phyloP scores from a whole-genome alignment of 2,329 filamentous ascomycete genomes.

The Penicillium hesseltinei region DNA sequence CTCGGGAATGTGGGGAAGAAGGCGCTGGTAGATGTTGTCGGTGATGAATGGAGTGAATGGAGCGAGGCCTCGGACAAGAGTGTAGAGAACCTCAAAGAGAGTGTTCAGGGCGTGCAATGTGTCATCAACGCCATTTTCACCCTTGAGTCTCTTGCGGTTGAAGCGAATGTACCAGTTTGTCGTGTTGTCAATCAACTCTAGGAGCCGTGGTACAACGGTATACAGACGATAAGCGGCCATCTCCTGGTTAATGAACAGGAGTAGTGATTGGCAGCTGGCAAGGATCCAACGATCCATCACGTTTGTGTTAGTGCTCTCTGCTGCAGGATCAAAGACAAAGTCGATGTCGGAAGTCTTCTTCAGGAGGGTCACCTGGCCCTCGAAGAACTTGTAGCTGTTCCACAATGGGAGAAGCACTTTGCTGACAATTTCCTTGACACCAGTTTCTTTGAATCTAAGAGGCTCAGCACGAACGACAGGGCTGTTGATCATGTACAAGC shows the following conservation, averaged over 20 bases:
- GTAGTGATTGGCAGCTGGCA: slow-evolving; percentile 83
- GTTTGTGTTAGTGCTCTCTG: slow-evolving; percentile 75
- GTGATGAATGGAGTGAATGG: slow-evolving; percentile 96
- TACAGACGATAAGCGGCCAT: slow-evolving; percentile 82
- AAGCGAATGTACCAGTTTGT: slow-evolving; percentile 99
- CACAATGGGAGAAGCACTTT: slow-evolving; percentile 88
- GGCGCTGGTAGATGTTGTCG: slow-evolving; percentile 85
- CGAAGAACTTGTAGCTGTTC: slow-evolving; percentile 98
- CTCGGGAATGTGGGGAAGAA: slow-evolving; percentile 78
- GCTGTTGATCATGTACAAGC: slow-evolving; percentile 95
- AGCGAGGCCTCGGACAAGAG: slow-evolving; percentile 79
- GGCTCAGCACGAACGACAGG: slow-evolving; percentile 91
- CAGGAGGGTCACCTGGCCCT: slow-evolving; percentile 77
- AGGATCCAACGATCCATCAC: slow-evolving; percentile 97
- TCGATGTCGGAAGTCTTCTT: slow-evolving; percentile 81
- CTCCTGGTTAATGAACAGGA: slow-evolving; percentile 89
- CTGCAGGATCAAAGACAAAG: slow-evolving; percentile 73
- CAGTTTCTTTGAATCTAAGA: slow-evolving; percentile 83
- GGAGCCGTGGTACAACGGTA: slow-evolving; percentile 82
- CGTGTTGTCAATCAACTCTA: slow-evolving; percentile 84
- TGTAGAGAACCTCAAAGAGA: slow-evolving; percentile 89
- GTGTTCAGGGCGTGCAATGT: slow-evolving; percentile 90
- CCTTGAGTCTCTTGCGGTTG: slow-evolving; percentile 87
- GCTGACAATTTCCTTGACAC: slow-evolving; percentile 91
- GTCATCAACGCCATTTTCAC: slow-evolving; percentile 80